Evolutionary conservation across 345 rosid species (phyloP).

Genomic region (Trapa incisa): DNA sequence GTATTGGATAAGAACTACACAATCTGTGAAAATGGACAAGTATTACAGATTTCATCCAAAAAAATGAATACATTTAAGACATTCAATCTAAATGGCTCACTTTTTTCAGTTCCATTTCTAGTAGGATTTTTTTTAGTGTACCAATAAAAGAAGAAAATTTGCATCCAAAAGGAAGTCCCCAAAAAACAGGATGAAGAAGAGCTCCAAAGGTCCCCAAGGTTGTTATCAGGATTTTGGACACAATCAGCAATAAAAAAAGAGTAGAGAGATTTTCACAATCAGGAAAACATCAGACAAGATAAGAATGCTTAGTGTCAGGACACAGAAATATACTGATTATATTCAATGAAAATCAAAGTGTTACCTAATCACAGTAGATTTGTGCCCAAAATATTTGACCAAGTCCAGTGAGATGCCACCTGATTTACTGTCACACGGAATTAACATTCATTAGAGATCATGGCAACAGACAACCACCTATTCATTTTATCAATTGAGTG

Average conservation of each 20-base stretch:
- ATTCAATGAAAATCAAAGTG: constrained; percentile 5
- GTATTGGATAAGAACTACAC: background rate
- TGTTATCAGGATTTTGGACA: background rate
- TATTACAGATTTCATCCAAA: background rate
- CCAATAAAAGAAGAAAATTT: background rate
- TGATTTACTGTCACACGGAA: constrained; percentile 44
- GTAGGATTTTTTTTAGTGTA: background rate
- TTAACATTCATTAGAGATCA: background rate
- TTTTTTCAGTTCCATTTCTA: too few species aligned
- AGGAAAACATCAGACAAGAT: background rate
- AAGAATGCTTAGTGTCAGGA: background rate
- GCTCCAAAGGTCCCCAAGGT: background rate
- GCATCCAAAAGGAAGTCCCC: background rate
- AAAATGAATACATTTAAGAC: background rate
- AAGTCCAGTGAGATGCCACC: constrained; percentile 65
- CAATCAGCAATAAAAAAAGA: background rate
- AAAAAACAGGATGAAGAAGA: background rate
- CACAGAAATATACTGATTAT: background rate
- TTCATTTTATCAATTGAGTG: background rate
- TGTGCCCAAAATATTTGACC: constrained; percentile 78
- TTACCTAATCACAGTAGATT: constrained; percentile 71
- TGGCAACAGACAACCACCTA: background rate
- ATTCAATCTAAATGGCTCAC: background rate
- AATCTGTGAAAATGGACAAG: background rate
- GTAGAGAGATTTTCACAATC: background rate